Base-by-base conservation (phyloP, 129 eudicot species). In the Chrysanthemum lavandulifolium region DNA sequence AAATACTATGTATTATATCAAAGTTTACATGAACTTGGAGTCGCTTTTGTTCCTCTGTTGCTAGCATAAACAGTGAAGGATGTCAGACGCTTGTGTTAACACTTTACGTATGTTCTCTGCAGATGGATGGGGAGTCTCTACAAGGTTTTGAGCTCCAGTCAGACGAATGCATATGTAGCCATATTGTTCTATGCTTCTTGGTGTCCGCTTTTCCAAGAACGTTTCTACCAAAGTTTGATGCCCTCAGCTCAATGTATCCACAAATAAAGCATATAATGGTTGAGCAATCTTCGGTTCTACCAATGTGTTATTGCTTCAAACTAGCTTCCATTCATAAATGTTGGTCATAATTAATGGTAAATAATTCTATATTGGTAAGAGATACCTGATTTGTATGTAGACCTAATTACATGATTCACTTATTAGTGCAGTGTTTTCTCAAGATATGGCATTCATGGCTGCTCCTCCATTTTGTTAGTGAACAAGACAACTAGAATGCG, bases 121-220 rank as follows among this genome's bases (percentile, higher is more conserved):
- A 84, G 97, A 75, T 89, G 85, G 69, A 83, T 71, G 89, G 79
- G 14, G 91, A 89, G 56, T 76, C 86, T 57, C 78, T 89, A 89
- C 54, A 76, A 54, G 72, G 79, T 73, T 81, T 69, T 92, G 68
- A 83, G 76, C 69, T 83, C 82, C 65, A 79, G 40, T 33, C 74
- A 65, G 72, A 65, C 43, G 52, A 80, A 85, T 69, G 82, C 29
- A 31, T 62, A 81, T 43, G 73, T 77, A 6, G 84, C 85, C 12
- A 84, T 92, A 61, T 74, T 92, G 53, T 89, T 92, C 69, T 89
- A 86, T 85, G 96, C 91, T 67, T 84, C 94, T 33, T 87, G 85
- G 86, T 92, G 96, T 75, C 95, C 95, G 0, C n/a, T 92, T 92
- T 76, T 92, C 96, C 3, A 75, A 61, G 50, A 67, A 12, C 51